Conservation (phyloP, 2,329 filamentous ascomycete species). For the Diaporthe australafricana region DNA sequence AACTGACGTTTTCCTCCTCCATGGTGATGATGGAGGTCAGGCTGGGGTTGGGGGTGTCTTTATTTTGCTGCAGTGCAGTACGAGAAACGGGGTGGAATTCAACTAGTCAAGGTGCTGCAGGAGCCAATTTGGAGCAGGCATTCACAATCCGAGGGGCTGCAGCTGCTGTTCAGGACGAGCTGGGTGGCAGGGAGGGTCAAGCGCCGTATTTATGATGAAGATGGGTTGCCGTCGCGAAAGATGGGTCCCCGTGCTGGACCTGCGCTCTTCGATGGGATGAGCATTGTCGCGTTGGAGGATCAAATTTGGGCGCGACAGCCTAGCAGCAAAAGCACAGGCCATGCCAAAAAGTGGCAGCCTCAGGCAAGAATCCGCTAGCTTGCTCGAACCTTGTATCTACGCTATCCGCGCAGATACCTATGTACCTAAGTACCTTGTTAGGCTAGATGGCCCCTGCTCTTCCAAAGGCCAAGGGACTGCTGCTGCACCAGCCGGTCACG, state of each 20-base stretch:
- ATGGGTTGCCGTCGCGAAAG: constrained; percentile 35
- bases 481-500: constrained; percentile 7
- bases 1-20: constrained; percentile 68
- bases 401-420: background rate
- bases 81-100: background rate
- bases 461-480: background rate
- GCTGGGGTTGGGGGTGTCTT: constrained; percentile 26
- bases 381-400: background rate
- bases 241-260: constrained; percentile 35
- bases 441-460: background rate
- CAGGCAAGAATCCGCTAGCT: constrained; percentile 12
- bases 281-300: constrained; percentile 37
- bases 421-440: constrained; percentile 5
- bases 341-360: constrained; percentile 33
- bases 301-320: constrained; percentile 33
- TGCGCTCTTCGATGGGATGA: constrained; percentile 25
- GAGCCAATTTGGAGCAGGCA: background rate
- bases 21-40: constrained; percentile 54
- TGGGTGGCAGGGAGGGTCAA: constrained; percentile 19
- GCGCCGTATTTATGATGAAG: constrained; percentile 28
- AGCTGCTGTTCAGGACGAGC: background rate
- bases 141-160: constrained; percentile 6
- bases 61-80: constrained; percentile 17
- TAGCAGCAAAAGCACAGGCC: constrained; percentile 23
- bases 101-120: background rate